Evolutionary conservation across 495 filamentous ascomycete genomes (phyloP).

Genomic region (Trichoderma reesei): DNA sequence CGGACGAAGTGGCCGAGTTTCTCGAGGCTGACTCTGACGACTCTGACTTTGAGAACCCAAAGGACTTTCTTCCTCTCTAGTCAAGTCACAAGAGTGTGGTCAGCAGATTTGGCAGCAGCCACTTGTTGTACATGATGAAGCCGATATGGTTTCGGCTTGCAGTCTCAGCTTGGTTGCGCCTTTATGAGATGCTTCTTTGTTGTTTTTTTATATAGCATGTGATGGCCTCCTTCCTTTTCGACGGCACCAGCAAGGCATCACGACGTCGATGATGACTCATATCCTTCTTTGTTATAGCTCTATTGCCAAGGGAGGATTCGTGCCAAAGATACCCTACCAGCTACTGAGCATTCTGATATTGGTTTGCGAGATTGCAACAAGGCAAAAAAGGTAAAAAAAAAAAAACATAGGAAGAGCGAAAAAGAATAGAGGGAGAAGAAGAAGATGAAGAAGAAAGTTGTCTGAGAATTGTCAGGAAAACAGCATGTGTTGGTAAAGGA

Average conservation of each 20-base stretch:
- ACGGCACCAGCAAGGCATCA: too few relatives aligned
- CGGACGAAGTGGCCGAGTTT: constrained; percentile 73
- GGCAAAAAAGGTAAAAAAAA: not conserved
- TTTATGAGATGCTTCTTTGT: not conserved
- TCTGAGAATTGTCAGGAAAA: not conserved
- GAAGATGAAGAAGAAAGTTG: not conserved
- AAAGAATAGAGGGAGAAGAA: not conserved
- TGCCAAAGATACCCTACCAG: not conserved
- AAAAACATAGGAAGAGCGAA: not conserved
- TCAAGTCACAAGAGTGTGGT: not conserved
- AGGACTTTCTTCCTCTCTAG: constrained; percentile 37
- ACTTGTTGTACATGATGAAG: too few relatives aligned
- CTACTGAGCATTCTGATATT: not conserved
- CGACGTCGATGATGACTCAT: too few relatives aligned
- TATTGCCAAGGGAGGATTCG: not conserved
- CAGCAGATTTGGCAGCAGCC: too few relatives aligned
- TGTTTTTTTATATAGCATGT: not conserved
- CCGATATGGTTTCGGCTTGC: not conserved
- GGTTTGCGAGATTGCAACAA: not conserved
- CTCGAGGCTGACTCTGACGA: constrained; percentile 33
- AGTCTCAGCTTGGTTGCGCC: not conserved
- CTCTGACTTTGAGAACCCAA: constrained; percentile 32
- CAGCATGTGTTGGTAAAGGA: not conserved
- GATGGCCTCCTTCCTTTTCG: not conserved
- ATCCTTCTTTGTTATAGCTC: too few relatives aligned